Evolutionary conservation across 2,329 filamentous ascomycete genomes (phyloP).

Genomic region (Cladosporium austrohemisphaericum): DNA sequence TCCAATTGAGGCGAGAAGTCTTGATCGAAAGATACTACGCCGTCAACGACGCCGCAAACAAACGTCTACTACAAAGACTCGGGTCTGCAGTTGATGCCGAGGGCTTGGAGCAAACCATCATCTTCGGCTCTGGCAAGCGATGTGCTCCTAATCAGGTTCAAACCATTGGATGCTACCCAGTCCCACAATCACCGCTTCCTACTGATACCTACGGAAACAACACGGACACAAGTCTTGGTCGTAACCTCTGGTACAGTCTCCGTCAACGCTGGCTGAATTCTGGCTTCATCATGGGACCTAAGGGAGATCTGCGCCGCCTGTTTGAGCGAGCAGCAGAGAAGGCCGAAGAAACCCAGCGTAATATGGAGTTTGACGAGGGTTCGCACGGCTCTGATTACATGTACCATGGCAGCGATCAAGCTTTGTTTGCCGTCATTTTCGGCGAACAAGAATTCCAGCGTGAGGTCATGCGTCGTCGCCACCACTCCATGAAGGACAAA

Average conservation of each 20-base stretch:
- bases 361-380: conserved; percentile 26
- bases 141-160: conserved; percentile 44
- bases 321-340: conserved; percentile 25
- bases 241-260: conserved; percentile 14
- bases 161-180: conserved; percentile 49
- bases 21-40: conserved; percentile 24
- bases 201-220: conserved; percentile 43
- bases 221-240: conserved; percentile 20
- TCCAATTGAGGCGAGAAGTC: conserved; percentile 24
- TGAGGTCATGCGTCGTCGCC: conserved; percentile 25
- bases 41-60: conserved; percentile 34
- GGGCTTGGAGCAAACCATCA: conserved; percentile 49
- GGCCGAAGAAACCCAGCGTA: conserved; percentile 18
- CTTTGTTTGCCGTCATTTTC: conserved; percentile 27
- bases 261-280: conserved; percentile 27
- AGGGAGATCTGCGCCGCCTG: conserved; percentile 23
- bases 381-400: conserved; percentile 23
- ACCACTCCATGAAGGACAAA: conserved; percentile 20
- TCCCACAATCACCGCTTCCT: conserved; percentile 50
- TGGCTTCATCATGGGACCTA: conserved; percentile 25
- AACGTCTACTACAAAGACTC: conserved; percentile 41
- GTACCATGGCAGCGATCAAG: conserved; percentile 26
- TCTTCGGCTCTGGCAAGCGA: conserved; percentile 55
- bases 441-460: conserved; percentile 31
- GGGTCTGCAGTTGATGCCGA: conserved; percentile 17